Conservation (phyloP, 169 alveolate species). For the Plasmodium chabaudi region DNA sequence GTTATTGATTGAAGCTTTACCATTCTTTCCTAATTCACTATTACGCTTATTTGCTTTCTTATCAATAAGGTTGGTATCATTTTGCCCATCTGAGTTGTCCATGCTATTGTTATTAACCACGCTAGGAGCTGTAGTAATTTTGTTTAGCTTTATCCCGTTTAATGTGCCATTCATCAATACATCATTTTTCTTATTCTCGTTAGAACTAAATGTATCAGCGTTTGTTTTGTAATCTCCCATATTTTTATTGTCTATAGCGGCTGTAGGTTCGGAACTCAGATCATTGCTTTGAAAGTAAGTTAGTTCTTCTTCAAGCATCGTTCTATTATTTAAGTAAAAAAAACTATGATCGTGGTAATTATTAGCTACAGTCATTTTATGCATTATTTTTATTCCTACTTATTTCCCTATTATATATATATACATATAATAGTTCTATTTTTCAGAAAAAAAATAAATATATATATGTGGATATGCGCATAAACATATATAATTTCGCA, state of each 20-base stretch:
- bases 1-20: background rate
- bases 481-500: background rate
- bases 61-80: background rate
- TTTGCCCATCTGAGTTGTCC: no score
- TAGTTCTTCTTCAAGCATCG: slow-evolving; percentile 17
- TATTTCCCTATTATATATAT: slow-evolving; percentile 1
- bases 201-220: background rate
- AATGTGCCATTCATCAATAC: background rate
- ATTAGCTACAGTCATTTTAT: slow-evolving; percentile 47
- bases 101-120: slow-evolving; percentile 9
- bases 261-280: background rate
- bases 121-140: background rate
- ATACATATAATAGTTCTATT: background rate
- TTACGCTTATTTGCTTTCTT: slow-evolving; percentile 16
- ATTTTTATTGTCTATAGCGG: background rate
- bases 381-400: slow-evolving; percentile 20
- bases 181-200: slow-evolving; percentile 19
- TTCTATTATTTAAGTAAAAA: slow-evolving; percentile 16
- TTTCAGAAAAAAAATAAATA: background rate
- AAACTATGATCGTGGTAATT: slow-evolving; percentile 29
- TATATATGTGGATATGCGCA: background rate
- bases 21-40: background rate
- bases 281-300: background rate
- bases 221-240: background rate
- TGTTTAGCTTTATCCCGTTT: background rate